phyloP scores from a whole-genome alignment of 306 rosid genomes.

The Prunus mongolica region DNA sequence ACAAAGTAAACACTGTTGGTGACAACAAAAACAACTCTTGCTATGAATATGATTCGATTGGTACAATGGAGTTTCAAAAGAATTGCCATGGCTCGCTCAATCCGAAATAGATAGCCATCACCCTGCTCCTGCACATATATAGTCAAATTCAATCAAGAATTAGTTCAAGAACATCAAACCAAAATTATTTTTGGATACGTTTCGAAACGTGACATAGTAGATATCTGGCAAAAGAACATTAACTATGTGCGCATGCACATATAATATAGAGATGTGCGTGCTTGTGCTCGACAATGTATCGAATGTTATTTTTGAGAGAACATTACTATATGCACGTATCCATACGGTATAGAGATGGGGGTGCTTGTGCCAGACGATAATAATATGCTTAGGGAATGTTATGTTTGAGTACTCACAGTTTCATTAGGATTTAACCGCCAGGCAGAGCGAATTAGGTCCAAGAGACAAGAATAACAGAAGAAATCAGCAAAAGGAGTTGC shows the following conservation, averaged over 20 bases:
- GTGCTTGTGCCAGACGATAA: background rate
- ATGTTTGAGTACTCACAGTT: background rate
- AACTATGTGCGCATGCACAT: no score
- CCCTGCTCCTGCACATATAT: background rate
- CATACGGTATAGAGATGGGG: no score
- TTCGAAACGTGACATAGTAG: no score
- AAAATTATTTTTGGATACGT: no score
- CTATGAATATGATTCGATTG: background rate
- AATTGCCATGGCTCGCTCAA: background rate
- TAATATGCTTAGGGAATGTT: background rate
- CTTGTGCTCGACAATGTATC: no score
- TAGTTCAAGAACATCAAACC: no score
- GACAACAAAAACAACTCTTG: background rate
- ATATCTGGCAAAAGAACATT: no score
- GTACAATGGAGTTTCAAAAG: background rate
- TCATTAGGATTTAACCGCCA: background rate
- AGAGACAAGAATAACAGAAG: background rate
- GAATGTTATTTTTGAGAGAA: no score
- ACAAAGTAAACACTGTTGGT: background rate
- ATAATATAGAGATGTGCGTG: no score
- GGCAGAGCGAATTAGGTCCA: background rate
- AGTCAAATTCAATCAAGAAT: background rate
- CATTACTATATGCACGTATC: no score
- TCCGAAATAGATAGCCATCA: background rate
- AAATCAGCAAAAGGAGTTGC: background rate